Evolutionary conservation across 2,329 filamentous ascomycete species (phyloP).

Genomic region (Diaporthe capsici): DNA sequence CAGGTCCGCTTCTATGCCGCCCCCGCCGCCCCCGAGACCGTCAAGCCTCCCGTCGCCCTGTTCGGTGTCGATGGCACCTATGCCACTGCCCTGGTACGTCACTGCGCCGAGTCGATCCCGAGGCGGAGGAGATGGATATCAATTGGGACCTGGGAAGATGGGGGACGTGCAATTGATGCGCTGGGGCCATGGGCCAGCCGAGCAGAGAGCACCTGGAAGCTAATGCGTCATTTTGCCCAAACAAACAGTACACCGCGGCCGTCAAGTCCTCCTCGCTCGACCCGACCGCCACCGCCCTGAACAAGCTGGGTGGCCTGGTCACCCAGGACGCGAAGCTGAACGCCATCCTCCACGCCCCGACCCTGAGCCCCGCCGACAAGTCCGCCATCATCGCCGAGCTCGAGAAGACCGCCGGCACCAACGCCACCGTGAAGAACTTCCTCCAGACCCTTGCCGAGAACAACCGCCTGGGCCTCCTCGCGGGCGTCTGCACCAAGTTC

Average conservation of each 20-base stretch:
- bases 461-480: conserved; percentile 90
- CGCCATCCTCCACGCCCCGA: conserved; percentile 83
- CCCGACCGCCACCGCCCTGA: conserved; percentile 84
- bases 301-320: conserved; percentile 78
- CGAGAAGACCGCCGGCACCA: conserved; percentile 81
- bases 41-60: conserved; percentile 89
- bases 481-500: conserved; percentile 90
- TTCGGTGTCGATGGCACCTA: conserved; percentile 99
- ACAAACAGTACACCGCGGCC: conserved; percentile 91
- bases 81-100: conserved; percentile 94
- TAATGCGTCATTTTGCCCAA: conserved; percentile 56
- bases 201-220: conserved; percentile 32
- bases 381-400: conserved; percentile 88
- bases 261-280: conserved; percentile 91
- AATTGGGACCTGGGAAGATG: not conserved
- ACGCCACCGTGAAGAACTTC: conserved; percentile 94
- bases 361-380: conserved; percentile 85
- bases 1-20: conserved; percentile 83
- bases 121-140: conserved; percentile 36
- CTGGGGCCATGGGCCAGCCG: conserved; percentile 25
- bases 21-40: conserved; percentile 72
- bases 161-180: conserved; percentile 23
- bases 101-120: conserved; percentile 36
- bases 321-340: conserved; percentile 87
- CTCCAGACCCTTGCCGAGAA: conserved; percentile 91